A percentile compares a stretch with the other conserved stretches of the same genome.
Evolutionary conservation across 2,329 filamentous ascomycete genomes (phyloP).

Genomic region (Pseudocercospora cruenta): DNA sequence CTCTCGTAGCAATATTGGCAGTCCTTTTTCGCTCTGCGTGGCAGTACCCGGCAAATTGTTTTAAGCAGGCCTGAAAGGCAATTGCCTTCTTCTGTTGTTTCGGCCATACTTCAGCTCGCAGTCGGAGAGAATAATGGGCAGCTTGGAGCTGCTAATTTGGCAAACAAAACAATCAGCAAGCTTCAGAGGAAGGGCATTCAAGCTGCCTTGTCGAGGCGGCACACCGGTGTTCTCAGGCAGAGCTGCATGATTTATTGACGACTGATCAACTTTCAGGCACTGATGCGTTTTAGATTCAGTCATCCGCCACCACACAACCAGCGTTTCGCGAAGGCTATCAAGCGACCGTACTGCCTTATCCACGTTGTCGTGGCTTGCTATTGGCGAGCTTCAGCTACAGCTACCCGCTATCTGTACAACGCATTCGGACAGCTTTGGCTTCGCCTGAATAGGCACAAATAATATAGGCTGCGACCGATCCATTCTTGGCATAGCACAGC

Average conservation of each 20-base stretch:
- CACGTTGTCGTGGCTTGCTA: not conserved
- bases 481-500: not conserved
- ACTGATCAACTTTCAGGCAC: not conserved
- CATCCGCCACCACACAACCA: not conserved
- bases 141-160: not conserved
- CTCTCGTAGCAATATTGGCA: conserved; percentile 21
- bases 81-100: not conserved
- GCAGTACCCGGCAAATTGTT: not conserved
- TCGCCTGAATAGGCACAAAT: not conserved
- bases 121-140: not conserved
- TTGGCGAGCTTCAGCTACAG: not conserved
- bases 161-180: not conserved
- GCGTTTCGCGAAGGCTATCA: not conserved
- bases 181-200: not conserved
- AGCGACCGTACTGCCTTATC: not conserved
- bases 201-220: not conserved
- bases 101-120: not conserved
- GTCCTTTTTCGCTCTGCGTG: conserved; percentile 7
- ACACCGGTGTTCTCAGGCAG: not conserved
- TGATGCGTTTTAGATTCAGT: not conserved
- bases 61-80: not conserved
- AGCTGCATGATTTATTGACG: not conserved
- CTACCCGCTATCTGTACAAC: not conserved
- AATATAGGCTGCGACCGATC: too few species aligned
- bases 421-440: not conserved